phyloP scores from a whole-genome alignment of 345 rosid genomes.

The Gossypium longicalyx region DNA sequence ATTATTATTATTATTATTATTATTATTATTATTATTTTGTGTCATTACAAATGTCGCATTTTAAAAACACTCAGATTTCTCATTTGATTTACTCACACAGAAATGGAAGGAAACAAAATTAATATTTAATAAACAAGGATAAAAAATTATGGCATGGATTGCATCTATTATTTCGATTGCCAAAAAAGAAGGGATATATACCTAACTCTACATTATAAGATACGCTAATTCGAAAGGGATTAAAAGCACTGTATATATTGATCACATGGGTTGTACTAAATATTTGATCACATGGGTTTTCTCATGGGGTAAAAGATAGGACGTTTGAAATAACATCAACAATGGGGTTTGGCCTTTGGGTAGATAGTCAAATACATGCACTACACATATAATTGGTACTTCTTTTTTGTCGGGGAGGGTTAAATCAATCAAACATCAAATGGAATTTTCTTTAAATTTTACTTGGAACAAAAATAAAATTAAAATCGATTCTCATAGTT shows the following conservation, averaged over 20 bases:
- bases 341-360: background rate
- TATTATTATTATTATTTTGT: too few species aligned
- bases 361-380: background rate
- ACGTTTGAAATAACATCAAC: background rate
- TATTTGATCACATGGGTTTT: background rate
- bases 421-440: background rate
- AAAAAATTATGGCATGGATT: background rate
- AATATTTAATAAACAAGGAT: background rate
- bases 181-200: background rate
- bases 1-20: background rate
- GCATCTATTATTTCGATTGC: background rate
- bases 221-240: background rate
- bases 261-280: background rate
- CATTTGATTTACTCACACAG: background rate
- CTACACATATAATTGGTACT: background rate
- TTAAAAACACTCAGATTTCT: background rate
- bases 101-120: background rate
- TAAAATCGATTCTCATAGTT: too few species aligned
- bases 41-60: too few species aligned
- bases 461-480: too few species aligned
- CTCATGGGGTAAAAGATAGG: background rate
- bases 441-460: too few species aligned
- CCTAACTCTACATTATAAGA: background rate
- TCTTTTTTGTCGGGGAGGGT: background rate
- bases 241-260: background rate